Evolutionary conservation across 83 land plant genomes (phyloP), one percentile per base, ranked within the genome.

Genomic region (Picea abies): DNA sequence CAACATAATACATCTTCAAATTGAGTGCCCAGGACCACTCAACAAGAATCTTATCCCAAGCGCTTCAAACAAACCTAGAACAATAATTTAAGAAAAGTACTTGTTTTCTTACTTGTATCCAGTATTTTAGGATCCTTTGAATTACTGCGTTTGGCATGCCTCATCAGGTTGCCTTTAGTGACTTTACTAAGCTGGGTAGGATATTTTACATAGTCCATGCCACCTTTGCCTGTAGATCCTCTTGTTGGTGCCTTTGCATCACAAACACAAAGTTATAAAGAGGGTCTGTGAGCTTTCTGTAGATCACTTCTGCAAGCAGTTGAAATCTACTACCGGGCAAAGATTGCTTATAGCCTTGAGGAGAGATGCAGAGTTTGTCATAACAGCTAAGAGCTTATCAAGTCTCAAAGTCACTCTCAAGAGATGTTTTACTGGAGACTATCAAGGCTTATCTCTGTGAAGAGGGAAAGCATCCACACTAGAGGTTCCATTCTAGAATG

Each of bases 121-220:
- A 92, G 19, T 80, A 95, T 95, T 86, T 90, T 92, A 78, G 95
- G 95, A 73, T 97, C 98, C 56, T 98, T 61, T 26, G 95, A 86
- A 41, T 94, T 92, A 82, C 98, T 97, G 29, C 96, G 93, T 85
- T 97, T 97, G 12, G 99, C 96, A 85, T 93, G 93, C 83, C 94
- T 91, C 88, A 97, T 83, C 39, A 97, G 80, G 78, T 97, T 95
- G 64, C 95, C 87, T 80, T 95, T 95, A 35, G 91, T 90, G 5
- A 84, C 83, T 81, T 92, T 92, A 90, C 94, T 92, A 9, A 95
- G 91, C 58, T 91, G 93, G 68, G 95, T 95, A 76, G 95, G 93
- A 83, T 93, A 93, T 60, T 87, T 92, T 81, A 93, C 99, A 81
- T 93, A 93, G 81, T 97, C 99, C 58, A 97, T 89, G 63, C 95